phyloP scores from a whole-genome alignment of 2,329 filamentous ascomycete genomes.

The Fusarium irregulare region DNA sequence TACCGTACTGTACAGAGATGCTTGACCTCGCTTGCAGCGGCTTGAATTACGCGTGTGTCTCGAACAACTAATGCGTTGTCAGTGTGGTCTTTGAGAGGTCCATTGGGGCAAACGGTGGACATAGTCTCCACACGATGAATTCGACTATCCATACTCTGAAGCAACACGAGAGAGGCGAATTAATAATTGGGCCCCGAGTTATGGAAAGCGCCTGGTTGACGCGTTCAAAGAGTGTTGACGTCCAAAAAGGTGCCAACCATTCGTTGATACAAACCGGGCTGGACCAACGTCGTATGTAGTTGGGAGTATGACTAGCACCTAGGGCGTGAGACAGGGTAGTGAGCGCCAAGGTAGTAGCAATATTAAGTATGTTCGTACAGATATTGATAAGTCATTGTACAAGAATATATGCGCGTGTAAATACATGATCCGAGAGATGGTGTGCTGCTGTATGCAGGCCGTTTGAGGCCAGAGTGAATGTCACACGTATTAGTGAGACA shows the following conservation, averaged over 20 bases:
- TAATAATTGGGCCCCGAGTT: slow-evolving; percentile 1
- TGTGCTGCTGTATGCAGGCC: slow-evolving; percentile 21
- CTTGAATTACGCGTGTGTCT: slow-evolving; percentile 42
- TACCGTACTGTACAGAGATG: slow-evolving; percentile 3
- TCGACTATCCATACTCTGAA: not conserved
- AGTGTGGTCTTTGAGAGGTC: not conserved
- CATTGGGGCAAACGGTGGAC: slow-evolving; percentile 16
- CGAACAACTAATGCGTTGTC: slow-evolving; percentile 12
- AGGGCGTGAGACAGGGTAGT: slow-evolving; percentile 9
- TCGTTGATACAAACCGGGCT: not conserved
- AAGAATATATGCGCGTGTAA: slow-evolving; percentile 35
- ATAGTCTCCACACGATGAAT: slow-evolving; percentile 4
- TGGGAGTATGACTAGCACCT: slow-evolving; percentile 11
- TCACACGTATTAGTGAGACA: slow-evolving; percentile 22
- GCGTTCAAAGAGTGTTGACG: not conserved
- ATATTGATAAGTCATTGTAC: slow-evolving; percentile 32
- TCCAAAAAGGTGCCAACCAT: not conserved
- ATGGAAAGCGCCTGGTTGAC: slow-evolving; percentile 3
- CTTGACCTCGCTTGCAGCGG: slow-evolving; percentile 36
- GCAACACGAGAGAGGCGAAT: not conserved
- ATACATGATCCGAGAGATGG: slow-evolving; percentile 37
- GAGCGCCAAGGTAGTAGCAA: slow-evolving; percentile 26
- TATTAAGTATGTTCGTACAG: slow-evolving; percentile 36
- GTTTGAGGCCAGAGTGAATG: slow-evolving; percentile 20
- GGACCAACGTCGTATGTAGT: not conserved